Conservation (phyloP, 441 rosid genomes). For the Francoa sonchifolia region DNA sequence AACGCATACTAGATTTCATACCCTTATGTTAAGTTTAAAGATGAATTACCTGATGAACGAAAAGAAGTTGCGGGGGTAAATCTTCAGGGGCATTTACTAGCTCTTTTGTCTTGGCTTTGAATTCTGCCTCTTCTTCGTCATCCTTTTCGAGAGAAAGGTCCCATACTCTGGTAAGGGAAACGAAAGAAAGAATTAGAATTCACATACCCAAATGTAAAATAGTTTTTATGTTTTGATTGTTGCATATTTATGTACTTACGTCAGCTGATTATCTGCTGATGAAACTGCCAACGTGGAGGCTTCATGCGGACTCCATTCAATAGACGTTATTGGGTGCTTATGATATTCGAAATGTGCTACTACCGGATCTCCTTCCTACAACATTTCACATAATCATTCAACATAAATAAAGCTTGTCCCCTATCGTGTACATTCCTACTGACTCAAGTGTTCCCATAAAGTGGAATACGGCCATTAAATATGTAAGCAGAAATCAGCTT, state of each 20-base stretch:
- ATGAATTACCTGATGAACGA: conserved; percentile 71
- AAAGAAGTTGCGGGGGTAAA: conserved; percentile 87
- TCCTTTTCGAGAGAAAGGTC: conserved; percentile 89
- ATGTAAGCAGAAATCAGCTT: too few species aligned
- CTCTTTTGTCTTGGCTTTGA: conserved; percentile 67
- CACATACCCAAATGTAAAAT: too few species aligned
- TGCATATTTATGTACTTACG: conserved; percentile 55
- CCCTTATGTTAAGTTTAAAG: too few species aligned
- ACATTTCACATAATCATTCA: too few species aligned
- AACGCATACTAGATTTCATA: neutral
- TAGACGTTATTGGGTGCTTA: conserved; percentile 77
- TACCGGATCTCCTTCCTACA: conserved; percentile 62
- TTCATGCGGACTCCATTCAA: conserved; percentile 92
- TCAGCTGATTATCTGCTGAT: conserved; percentile 76
- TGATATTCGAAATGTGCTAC: conserved; percentile 86
- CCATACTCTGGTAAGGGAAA: conserved; percentile 56
- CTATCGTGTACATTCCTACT: too few species aligned
- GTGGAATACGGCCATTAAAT: too few species aligned
- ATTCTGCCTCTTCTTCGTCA: conserved; percentile 92
- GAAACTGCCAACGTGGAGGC: conserved; percentile 78
- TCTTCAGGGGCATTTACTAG: conserved; percentile 71
- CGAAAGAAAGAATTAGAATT: too few species aligned
- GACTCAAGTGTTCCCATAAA: too few species aligned
- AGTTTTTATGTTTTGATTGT: too few species aligned
- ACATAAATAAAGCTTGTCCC: too few species aligned